These are phyloP conservation scores for Phytophthora idaei DNA, from an alignment of 352 stramenopile species.

Conservation along the genomic window DNA sequence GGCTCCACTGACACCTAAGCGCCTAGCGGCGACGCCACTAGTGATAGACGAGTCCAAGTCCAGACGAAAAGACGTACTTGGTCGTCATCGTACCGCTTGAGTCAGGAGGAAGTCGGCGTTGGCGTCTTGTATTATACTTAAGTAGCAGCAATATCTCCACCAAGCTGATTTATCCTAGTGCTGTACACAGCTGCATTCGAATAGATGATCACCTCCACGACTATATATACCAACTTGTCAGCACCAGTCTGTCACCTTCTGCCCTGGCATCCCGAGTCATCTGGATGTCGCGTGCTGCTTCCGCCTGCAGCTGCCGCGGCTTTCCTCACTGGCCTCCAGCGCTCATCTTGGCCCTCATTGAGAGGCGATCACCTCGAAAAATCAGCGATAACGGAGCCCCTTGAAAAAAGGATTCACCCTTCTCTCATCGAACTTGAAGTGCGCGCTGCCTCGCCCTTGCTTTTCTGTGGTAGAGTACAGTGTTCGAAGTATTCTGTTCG, in stretches of 20 bases:
- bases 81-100: constrained; percentile 1
- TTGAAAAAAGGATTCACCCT: background rate
- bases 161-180: constrained; percentile 12
- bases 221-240: background rate
- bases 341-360: too few species aligned
- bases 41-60: background rate
- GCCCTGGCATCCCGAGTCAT: background rate
- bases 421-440: too few species aligned
- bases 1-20: background rate
- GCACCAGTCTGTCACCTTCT: background rate
- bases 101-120: constrained; percentile 4
- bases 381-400: constrained; percentile 13
- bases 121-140: background rate
- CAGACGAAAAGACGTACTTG: constrained; percentile 8
- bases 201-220: too few species aligned
- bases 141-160: background rate
- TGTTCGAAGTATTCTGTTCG: constrained; percentile 4
- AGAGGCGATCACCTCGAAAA: too few species aligned
- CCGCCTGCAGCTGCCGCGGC: constrained; percentile 10
- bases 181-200: background rate
- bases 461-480: too few species aligned
- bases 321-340: constrained; percentile 4
- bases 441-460: too few species aligned
- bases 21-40: too few species aligned
- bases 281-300: background rate